A percentile compares a stretch with the other conserved stretches of the same genome.
Conservation (phyloP, 441 rosid species). For the Aleurites moluccanus region DNA sequence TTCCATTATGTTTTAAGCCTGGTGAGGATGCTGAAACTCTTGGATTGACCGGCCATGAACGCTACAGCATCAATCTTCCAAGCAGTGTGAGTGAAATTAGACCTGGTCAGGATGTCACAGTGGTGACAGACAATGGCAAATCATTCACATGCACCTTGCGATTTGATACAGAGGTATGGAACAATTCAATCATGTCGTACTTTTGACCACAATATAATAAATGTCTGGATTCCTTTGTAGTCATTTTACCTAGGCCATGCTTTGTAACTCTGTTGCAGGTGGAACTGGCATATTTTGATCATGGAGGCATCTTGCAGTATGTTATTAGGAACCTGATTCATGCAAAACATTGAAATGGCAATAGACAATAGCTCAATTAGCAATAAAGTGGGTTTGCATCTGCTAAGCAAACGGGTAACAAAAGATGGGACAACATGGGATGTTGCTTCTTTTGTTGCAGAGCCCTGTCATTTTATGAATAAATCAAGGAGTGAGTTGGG, state of each 20-base stretch:
- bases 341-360: conserved; percentile 36
- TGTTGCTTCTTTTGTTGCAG: not conserved
- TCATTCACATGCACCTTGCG: conserved; percentile 68
- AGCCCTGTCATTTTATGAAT: conserved; percentile 21
- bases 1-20: conserved; percentile 79
- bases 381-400: conserved; percentile 5
- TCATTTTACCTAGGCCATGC: not conserved
- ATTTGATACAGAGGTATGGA: conserved; percentile 84
- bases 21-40: conserved; percentile 84
- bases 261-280: conserved; percentile 45
- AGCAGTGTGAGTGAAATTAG: conserved; percentile 58
- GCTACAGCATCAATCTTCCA: conserved; percentile 72
- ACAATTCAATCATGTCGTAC: not conserved
- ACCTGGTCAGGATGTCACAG: conserved; percentile 86
- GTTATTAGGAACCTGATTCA: conserved; percentile 77
- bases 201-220: not conserved
- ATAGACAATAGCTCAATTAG: not conserved
- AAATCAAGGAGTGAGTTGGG: conserved; percentile 21
- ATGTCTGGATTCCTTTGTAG: not conserved
- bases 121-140: conserved; percentile 67
- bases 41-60: conserved; percentile 81
- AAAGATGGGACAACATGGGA: not conserved
- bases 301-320: conserved; percentile 87
- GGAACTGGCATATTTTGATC: conserved; percentile 82
- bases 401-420: not conserved